Conservation (phyloP, 352 stramenopile genomes). For the Phytophthora sp. region DNA sequence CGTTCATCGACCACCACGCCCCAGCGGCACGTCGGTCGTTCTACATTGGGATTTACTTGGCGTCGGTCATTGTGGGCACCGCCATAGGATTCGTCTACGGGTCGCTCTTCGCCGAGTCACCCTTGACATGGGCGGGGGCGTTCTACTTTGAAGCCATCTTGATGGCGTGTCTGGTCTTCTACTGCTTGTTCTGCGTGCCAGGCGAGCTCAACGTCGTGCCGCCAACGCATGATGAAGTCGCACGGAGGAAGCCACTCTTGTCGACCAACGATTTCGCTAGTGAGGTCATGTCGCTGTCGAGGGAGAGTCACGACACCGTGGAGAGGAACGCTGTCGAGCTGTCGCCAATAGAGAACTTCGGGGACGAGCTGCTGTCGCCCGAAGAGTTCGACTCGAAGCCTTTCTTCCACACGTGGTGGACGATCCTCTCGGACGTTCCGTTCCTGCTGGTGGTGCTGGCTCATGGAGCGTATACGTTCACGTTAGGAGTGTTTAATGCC, state of each 20-base stretch:
- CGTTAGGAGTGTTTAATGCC: constrained; percentile 71
- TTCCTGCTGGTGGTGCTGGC: constrained; percentile 76
- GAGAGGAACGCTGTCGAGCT: constrained; percentile 19
- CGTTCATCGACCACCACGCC: constrained; percentile 88
- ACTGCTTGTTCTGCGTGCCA: constrained; percentile 54
- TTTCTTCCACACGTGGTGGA: constrained; percentile 44
- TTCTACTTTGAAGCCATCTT: constrained; percentile 86
- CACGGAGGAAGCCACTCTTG: constrained; percentile 23
- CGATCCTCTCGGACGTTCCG: constrained; percentile 58
- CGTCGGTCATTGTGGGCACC: constrained; percentile 81
- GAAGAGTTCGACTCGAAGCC: constrained; percentile 22
- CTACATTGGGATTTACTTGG: constrained; percentile 91
- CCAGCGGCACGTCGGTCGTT: constrained; percentile 53
- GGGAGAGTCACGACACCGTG: constrained; percentile 23
- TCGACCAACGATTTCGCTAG: constrained; percentile 40
- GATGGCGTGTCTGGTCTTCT: constrained; percentile 71
- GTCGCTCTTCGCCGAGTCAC: constrained; percentile 57
- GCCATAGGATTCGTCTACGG: constrained; percentile 84
- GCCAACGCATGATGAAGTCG: constrained; percentile 34
- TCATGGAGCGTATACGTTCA: constrained; percentile 81
- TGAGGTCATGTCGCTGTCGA: constrained; percentile 36
- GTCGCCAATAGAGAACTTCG: constrained; percentile 29
- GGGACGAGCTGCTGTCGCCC: constrained; percentile 12
- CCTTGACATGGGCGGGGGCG: constrained; percentile 67
- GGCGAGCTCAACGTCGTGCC: constrained; percentile 47